Base-by-base conservation (phyloP, 2,329 filamentous ascomycete genomes). In the Colletotrichum australisinense region DNA sequence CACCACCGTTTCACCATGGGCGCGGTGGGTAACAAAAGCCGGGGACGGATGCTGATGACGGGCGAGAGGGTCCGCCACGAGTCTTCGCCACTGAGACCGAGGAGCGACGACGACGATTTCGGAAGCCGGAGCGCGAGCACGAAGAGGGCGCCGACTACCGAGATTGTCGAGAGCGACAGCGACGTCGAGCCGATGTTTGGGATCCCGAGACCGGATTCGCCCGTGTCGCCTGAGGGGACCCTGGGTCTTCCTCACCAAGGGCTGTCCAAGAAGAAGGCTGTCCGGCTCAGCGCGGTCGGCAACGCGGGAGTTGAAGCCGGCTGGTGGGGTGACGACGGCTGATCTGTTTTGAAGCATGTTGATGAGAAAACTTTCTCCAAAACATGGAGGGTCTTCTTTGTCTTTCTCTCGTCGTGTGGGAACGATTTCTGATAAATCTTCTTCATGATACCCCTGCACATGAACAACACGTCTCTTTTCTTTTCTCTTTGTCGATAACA, bases 201-300 rank as follows among this genome's bases (percentile, higher is more conserved):
- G 5, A 72, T 85, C 6, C 82, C 84, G 6, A 80, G 84, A 26
- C 84, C 85, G 3, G 85, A 87, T 42, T 81, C 78, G 28, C 80
- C 79, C 8, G 71, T 79, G 14, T 78, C 80, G 4, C 74, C 76
- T 4, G 63, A 64, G 3, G 63, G 65, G 19, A 46, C 56, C 2
- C 55, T 73, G 9, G 28, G 58, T 5, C 35, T 73, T 42, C 66
- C 74, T 14, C 60, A 26, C 28, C 62, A 69, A 7, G 59, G 55
- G 11, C 78, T 79, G 26, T 75, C 79, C 60, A 79, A 78, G 76
- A 84, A 84, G 77, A 86, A 83, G 76, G 81, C 81, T 63, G 85
- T 84, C 12, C 82, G 86, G 5, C 76, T 85, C 56, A 85, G 84
- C 64, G 84, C 84, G 1, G 83, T 85, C 19, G 84, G 84, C 22